Evolutionary conservation across 176 grass and related monocot species (phyloP).

Genomic region (Eremochloa ophiuroides): DNA sequence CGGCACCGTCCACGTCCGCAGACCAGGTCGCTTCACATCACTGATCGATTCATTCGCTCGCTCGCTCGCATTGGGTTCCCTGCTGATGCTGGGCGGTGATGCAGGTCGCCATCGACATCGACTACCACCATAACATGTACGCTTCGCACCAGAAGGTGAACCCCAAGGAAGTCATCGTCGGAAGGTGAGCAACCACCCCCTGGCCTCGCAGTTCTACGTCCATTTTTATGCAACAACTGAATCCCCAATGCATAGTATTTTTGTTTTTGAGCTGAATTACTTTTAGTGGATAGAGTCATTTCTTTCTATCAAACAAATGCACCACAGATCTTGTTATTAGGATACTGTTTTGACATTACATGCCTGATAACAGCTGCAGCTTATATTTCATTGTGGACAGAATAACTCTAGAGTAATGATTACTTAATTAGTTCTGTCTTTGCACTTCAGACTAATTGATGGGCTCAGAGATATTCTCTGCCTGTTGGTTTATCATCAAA

Average conservation of each 20-base stretch:
- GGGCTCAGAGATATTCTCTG: no score
- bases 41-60: background rate
- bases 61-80: background rate
- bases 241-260: background rate
- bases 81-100: background rate
- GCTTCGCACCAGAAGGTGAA: slow-evolving; percentile 92
- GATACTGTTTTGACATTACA: background rate
- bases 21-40: slow-evolving; percentile 61
- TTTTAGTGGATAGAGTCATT: background rate
- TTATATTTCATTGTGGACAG: background rate
- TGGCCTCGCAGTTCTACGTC: no score
- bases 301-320: background rate
- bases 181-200: slow-evolving; percentile 52
- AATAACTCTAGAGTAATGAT: background rate
- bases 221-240: background rate
- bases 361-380: background rate
- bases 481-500: no score
- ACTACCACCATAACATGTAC: no score
- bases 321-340: background rate
- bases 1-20: slow-evolving; percentile 84
- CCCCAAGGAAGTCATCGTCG: slow-evolving; percentile 87
- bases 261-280: background rate
- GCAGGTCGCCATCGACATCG: no score
- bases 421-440: no score
- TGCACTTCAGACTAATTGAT: no score